Percentiles rank a stretch among this genome's conserved stretches.
Conservation (phyloP, 495 filamentous ascomycete genomes). For the Talaromyces borbonicus region DNA sequence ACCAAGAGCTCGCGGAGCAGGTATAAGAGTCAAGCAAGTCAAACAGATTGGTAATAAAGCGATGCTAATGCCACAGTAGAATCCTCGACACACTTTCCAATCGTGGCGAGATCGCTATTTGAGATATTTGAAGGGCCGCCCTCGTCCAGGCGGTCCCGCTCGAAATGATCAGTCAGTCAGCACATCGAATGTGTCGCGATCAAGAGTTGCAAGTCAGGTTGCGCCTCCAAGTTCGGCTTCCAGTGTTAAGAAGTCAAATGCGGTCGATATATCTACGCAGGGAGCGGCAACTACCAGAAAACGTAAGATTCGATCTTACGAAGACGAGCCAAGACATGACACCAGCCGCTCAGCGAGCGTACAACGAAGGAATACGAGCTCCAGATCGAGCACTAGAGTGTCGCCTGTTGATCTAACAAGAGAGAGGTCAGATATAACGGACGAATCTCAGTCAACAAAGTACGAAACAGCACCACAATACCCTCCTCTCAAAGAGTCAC, state of each 20-base stretch:
- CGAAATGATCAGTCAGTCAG: not conserved
- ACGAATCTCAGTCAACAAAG: not conserved
- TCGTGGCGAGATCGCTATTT: constrained; percentile 64
- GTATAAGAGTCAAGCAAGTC: constrained; percentile 23
- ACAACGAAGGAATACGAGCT: not conserved
- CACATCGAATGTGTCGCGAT: too few species aligned
- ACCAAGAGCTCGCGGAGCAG: constrained; percentile 47
- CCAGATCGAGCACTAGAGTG: not conserved
- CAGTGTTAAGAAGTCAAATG: too few species aligned
- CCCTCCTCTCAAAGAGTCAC: not conserved
- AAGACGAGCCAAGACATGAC: not conserved
- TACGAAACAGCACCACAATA: constrained; percentile 7
- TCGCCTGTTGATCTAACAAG: not conserved
- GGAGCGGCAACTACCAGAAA: not conserved
- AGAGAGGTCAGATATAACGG: not conserved
- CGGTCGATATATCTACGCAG: too few species aligned
- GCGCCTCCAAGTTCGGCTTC: too few species aligned
- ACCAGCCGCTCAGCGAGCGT: too few species aligned
- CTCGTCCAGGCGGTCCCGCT: constrained; percentile 27
- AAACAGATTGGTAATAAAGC: constrained; percentile 2
- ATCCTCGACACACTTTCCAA: constrained; percentile 57
- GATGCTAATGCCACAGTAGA: constrained; percentile 29
- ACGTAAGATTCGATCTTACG: not conserved
- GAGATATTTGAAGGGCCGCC: constrained; percentile 40
- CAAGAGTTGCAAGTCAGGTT: too few species aligned